A percentile compares a stretch with the other conserved stretches of the same genome.
These are phyloP conservation scores for Juncus effusus DNA, from an alignment of 176 grass and related monocot species.

Conservation along the genomic window DNA sequence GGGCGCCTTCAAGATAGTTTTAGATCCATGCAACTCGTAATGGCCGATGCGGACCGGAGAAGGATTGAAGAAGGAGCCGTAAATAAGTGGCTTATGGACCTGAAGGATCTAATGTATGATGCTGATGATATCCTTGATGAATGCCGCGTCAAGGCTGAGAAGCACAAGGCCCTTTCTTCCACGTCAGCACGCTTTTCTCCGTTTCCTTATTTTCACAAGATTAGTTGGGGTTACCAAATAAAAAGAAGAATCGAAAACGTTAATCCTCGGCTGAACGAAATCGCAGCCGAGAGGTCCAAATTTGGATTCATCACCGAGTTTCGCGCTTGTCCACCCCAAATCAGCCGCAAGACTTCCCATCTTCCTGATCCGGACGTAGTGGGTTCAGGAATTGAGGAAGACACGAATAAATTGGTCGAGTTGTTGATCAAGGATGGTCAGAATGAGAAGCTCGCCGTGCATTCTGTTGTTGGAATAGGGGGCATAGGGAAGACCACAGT, in stretches of 20 bases:
- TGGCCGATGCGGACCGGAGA: conserved; percentile 27
- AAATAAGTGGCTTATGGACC: conserved; percentile 19
- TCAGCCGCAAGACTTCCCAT: background rate
- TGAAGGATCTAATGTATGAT: conserved; percentile 27
- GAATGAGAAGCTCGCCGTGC: background rate
- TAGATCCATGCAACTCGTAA: conserved; percentile 17
- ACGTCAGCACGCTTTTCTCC: background rate
- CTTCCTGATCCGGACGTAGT: conserved; percentile 28
- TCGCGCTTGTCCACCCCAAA: background rate
- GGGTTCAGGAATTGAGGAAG: conserved; percentile 15
- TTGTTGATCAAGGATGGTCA: background rate
- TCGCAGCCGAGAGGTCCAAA: background rate
- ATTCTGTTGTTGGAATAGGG: conserved; percentile 34
- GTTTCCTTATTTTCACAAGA: background rate
- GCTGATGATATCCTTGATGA: conserved; percentile 15
- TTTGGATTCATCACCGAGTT: background rate
- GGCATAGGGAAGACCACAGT: conserved; percentile 56
- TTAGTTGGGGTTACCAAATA: background rate
- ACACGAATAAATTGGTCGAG: conserved; percentile 13
- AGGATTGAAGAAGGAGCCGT: background rate
- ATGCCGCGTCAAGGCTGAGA: conserved; percentile 7
- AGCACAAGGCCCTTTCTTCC: background rate
- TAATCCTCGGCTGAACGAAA: conserved; percentile 18
- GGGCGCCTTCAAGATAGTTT: too few relatives aligned
- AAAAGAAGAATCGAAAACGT: conserved; percentile 25